A percentile compares a stretch with the other conserved stretches of the same genome.
Conservation (phyloP, 306 rosid genomes). For the Quercus robur region DNA sequence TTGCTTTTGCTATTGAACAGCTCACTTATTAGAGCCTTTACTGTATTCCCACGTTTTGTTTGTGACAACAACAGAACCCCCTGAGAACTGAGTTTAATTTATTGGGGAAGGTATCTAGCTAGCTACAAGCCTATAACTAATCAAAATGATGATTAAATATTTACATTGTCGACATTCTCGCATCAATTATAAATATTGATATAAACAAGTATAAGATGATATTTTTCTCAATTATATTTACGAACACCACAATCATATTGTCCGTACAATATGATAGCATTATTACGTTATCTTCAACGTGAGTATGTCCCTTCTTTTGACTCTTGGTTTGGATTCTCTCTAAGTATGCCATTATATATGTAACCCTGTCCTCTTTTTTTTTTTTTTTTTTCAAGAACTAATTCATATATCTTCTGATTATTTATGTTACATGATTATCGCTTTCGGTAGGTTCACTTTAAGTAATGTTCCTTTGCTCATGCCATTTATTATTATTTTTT, state of each 20-base stretch:
- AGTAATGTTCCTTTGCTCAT: too few relatives aligned
- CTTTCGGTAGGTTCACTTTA: not conserved
- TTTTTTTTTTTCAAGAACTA: not conserved
- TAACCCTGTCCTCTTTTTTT: not conserved
- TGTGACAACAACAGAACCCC: conserved; percentile 17
- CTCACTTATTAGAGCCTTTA: conserved; percentile 17
- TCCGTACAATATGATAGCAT: not conserved
- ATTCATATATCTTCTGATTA: not conserved
- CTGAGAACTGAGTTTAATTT: conserved; percentile 25
- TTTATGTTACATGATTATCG: not conserved
- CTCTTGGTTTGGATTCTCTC: not conserved
- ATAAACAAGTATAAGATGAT: too few relatives aligned
- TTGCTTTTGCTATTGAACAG: conserved; percentile 26
- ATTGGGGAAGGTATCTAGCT: not conserved
- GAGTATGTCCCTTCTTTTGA: not conserved
- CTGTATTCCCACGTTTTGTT: conserved; percentile 40
- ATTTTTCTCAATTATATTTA: not conserved
- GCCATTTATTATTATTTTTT: too few relatives aligned
- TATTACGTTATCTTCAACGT: not conserved
- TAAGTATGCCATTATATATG: not conserved
- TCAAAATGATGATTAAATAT: not conserved
- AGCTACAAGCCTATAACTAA: not conserved
- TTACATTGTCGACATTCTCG: too few relatives aligned
- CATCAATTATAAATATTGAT: too few relatives aligned
- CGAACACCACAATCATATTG: not conserved